Percentiles rank a stretch among this genome's conserved stretches.
phyloP scores from a whole-genome alignment of 2,329 filamentous ascomycete genomes.

The Aaosphaeria arxii region DNA sequence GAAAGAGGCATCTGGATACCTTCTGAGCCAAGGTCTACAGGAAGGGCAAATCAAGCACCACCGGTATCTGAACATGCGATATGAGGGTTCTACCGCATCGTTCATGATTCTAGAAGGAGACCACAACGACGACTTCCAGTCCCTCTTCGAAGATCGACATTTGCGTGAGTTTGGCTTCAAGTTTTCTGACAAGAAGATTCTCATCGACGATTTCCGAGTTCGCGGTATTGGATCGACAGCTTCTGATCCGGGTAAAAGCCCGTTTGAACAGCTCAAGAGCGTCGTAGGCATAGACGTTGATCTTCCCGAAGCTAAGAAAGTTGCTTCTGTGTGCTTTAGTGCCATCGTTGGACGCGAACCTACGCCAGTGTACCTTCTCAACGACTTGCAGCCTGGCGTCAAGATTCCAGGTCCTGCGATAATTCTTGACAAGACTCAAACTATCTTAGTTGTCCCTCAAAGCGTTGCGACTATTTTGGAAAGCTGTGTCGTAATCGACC shows the following conservation, averaged over 20 bases:
- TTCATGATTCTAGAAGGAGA: constrained; percentile 78
- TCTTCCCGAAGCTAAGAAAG: neutral
- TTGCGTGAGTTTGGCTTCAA: constrained; percentile 88
- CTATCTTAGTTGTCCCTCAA: neutral
- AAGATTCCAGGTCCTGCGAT: neutral
- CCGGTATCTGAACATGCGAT: constrained; percentile 88
- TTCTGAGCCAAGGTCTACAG: constrained; percentile 16
- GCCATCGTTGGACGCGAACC: neutral
- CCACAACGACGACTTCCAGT: constrained; percentile 57
- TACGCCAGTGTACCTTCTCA: neutral
- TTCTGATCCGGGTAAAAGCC: neutral
- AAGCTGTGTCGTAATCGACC: neutral
- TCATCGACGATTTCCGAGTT: constrained; percentile 69
- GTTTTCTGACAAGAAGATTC: constrained; percentile 70
- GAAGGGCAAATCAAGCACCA: constrained; percentile 73
- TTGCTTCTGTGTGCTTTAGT: neutral
- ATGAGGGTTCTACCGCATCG: constrained; percentile 80
- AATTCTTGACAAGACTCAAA: neutral
- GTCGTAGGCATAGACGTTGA: neutral
- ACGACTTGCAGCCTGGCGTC: neutral
- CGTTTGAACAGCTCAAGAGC: neutral
- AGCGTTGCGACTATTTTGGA: neutral
- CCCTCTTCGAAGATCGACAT: constrained; percentile 78
- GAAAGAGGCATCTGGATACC: neutral
- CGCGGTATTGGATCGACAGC: neutral